Base-by-base conservation (phyloP, 2,329 filamentous ascomycete species). In the Aspergillus sp. region DNA sequence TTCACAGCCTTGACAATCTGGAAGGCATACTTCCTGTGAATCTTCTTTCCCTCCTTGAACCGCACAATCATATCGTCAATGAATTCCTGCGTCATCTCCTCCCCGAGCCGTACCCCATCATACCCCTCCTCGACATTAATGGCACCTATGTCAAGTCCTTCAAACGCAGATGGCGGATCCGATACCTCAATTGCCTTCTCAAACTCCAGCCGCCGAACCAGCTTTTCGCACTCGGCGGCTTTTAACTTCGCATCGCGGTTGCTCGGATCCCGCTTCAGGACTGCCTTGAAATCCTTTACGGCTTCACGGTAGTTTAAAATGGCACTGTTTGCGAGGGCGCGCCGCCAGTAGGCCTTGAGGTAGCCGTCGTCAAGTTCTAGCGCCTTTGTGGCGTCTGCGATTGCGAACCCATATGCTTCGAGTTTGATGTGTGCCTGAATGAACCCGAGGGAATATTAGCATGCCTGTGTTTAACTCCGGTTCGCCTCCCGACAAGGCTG, bases 21-120 rank as follows among this genome's bases (percentile, higher is more conserved):
- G 83, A 94, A 98, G 67, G 94, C 95, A 75, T 97, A 99, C 85
- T 98, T 99, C 80, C 88, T 89, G 78, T 95, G 92, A 60, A 99
- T 85, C 80, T 92, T 94, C 85, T 99, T 98, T 74, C 95, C 95
- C 54, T 87, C 89, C 85, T 96, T 97, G 85, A 99, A 99, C 34
- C 95, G 85, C 77, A 95, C 87, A 60, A 92, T 94, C 94, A 98
- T 97, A 80, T 99, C 94, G 71, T 96, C 91, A 71, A 99, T 91
- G 74, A 99, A 99, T 71, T 97, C 94, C 69, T 94, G 87, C 1
- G 94, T 97, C 93, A 99, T 99, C 75, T 91, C 85, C 45, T 86
- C 89, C n/a, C 70, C 77, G 57, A 99, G 81, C 60, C 84, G 85
- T 23, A 88, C 89, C 64, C 95, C 95, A 72, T 99, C 95, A 72